Percentiles rank a stretch among this genome's conserved stretches.
These are phyloP conservation scores for Aureobasidium pullulans DNA, from an alignment of 2,329 filamentous ascomycete genomes.

Conservation along the genomic window DNA sequence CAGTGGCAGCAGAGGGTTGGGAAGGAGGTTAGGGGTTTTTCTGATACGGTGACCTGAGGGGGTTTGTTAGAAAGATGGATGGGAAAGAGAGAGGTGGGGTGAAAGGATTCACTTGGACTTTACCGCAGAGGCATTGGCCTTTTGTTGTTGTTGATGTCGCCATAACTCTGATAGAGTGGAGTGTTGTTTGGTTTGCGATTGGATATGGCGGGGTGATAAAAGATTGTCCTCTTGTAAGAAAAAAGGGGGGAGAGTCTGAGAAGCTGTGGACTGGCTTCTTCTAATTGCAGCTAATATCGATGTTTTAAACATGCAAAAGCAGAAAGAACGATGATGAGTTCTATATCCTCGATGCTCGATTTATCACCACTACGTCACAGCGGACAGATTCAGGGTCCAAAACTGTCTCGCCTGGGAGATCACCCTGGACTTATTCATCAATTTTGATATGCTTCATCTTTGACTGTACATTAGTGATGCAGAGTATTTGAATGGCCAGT, in stretches of 20 bases:
- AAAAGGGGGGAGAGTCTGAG: too few species aligned
- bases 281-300: too few species aligned
- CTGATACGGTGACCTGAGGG: neutral
- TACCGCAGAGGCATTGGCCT: conserved; percentile 12
- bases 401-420: neutral
- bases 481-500: too few species aligned
- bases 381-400: neutral
- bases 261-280: too few species aligned
- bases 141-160: neutral
- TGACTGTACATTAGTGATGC: too few species aligned
- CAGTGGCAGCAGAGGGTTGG: conserved; percentile 18
- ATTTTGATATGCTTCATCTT: too few species aligned
- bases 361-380: neutral
- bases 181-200: neutral
- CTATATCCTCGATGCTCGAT: neutral
- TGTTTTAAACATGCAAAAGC: too few species aligned
- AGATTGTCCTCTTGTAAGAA: too few species aligned
- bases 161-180: neutral
- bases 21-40: neutral
- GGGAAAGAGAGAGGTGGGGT: too few species aligned
- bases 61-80: neutral
- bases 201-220: too few species aligned
- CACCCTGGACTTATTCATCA: neutral
- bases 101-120: neutral
- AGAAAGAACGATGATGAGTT: neutral